Base-by-base conservation (phyloP, 345 rosid species). In the Anastatica hierochuntica region DNA sequence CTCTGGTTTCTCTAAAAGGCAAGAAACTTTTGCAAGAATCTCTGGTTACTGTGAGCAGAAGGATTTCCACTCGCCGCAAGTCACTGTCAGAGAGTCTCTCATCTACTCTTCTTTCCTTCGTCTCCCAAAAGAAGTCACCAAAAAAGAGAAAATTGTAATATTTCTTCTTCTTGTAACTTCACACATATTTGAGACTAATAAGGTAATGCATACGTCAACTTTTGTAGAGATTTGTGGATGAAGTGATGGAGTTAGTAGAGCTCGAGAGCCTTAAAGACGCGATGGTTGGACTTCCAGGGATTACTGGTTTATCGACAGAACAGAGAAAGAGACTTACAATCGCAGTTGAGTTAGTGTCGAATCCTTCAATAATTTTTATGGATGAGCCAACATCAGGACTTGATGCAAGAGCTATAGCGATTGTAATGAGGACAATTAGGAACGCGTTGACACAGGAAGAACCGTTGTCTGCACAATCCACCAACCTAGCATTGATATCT, bases 351-450 rank as follows among this genome's bases (percentile, higher is more conserved):
- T 75, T 84, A 44, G 96, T 82, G 3, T 83, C 94, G 10, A 88
- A 88, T 54, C 94, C 94, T 11, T 82, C 96, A 1, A 88, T 88
- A 39, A 84, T 88, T 50, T 88, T 88, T 76, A 88, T 88, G 94
- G 94, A 88, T 42, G 96, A 88, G 59, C 96, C 94, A 2, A 88
- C 96, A 3, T 84, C 96, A 3, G 96, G 96, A 1, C 90, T 88
- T 33, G 96, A 88, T 36, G 94, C 96, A 1, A 79, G 83, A 21
- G 96, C 94, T 20, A 90, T 90, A 6, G 94, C 94, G 2, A 88
- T 82, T 64, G 96, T 88, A 18, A 88, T 84, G 96, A 84, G 96
- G 56, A 76, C 96, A 0, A 94, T 84, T 46, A 82, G 96, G 53
- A 88, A 88, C 77, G 84, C 90, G 94, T 84, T 54, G 96, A 88